A percentile compares a stretch with the other conserved stretches of the same genome.
Conservation (phyloP, 2,329 filamentous ascomycete species). For the Aspergillus fumigatus region DNA sequence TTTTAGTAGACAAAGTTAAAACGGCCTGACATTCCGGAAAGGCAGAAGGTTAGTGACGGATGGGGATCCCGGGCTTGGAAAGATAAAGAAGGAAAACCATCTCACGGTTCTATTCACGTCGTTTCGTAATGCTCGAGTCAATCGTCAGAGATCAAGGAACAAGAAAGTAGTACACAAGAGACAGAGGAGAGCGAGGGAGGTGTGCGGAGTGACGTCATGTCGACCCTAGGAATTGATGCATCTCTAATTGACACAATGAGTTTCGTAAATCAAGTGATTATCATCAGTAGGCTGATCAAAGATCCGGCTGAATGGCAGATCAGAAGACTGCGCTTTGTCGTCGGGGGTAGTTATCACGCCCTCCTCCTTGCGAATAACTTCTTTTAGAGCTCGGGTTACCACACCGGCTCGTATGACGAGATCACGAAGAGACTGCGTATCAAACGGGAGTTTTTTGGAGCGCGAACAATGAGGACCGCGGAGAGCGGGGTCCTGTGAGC, state of each 20-base stretch:
- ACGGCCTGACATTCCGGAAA: background rate
- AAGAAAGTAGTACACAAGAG: constrained; percentile 8
- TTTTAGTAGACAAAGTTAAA: background rate
- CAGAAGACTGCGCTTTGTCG: constrained; percentile 25
- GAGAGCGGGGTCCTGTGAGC: constrained; percentile 25
- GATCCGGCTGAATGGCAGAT: constrained; percentile 46
- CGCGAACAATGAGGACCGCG: constrained; percentile 22
- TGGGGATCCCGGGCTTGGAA: background rate
- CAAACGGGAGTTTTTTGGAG: constrained; percentile 57
- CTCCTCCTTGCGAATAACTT: constrained; percentile 47
- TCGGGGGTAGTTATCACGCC: constrained; percentile 35
- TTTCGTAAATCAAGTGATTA: constrained; percentile 27
- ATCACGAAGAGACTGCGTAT: constrained; percentile 59
- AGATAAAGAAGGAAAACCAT: background rate
- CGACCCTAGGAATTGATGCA: constrained; percentile 11
- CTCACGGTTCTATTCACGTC: constrained; percentile 9
- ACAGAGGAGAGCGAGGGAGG: constrained; percentile 6
- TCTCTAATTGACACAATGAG: constrained; percentile 20
- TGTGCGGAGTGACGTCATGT: constrained; percentile 7
- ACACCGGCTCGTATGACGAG: constrained; percentile 52
- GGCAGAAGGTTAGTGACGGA: background rate
- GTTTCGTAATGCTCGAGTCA: constrained; percentile 13
- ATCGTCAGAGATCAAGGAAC: background rate
- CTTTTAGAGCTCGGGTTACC: constrained; percentile 46
- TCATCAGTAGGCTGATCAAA: constrained; percentile 40